Base-by-base conservation (phyloP, 345 rosid species). In the Boechera divaricarpa region DNA sequence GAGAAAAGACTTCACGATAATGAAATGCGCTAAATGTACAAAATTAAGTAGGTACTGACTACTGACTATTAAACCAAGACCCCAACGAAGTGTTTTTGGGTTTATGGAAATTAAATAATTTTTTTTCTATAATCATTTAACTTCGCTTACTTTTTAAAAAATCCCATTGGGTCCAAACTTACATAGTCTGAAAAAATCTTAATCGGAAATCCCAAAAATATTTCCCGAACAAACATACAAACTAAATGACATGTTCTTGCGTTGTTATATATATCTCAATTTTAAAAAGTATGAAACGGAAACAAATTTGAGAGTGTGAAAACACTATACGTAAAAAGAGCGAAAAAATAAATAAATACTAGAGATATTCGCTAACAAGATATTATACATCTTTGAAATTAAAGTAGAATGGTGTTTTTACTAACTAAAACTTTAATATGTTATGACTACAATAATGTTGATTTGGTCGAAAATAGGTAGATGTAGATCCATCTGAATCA, bases 1-100 rank as follows among this genome's bases (percentile, higher is more conserved):
- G 5, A n/a, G 60, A 63, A 70, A 63, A 77, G 71, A 63, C 76
- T 70, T 21, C 16, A 55, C 7, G 67, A 70, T 55, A 26, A 13
- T 44, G 80, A 77, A 70, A 77, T 77, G 80, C 65, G 70, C 70
- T 42, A 69, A 9, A 54, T 28, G 41, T 44, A 70, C 71, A 61
- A 10, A 77, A 33, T 6, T n/a, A n/a, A 18, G 74, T 75, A 69
- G 64, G 64, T 76, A 24, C 15, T n/a, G 61, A 61, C 64, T 35
- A 45, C 35, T 53, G 73, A 59, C 51, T 59, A 54, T 77, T 57
- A 62, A 24, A 45, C 35, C 11, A 77, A 45, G 59, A 77, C 80
- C 80, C 75, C 21, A 47, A 63, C 11, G 16, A 63, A 47, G 62
- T 53, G 2, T 77, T 1, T 61, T 52, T 69, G 62, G 47, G 31